A percentile compares a stretch with the other conserved stretches of the same genome.
Conservation (phyloP, 1,284 basidiomycete species). For the Somion occarium region DNA sequence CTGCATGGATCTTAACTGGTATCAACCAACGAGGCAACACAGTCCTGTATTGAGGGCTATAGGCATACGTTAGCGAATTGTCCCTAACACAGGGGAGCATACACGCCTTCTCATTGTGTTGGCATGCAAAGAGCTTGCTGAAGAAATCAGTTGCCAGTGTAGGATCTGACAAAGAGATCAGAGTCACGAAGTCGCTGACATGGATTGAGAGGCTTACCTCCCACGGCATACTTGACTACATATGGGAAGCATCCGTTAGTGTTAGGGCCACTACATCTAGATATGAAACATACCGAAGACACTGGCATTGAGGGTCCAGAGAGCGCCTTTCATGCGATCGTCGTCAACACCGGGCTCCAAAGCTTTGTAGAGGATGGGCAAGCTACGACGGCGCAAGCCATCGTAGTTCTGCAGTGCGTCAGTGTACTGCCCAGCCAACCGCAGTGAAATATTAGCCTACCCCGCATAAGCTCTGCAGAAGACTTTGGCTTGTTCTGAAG, state of each 20-base stretch:
- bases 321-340: constrained; percentile 88
- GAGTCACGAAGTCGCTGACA: neutral
- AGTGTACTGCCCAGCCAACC: neutral
- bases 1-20: constrained; percentile 39
- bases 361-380: constrained; percentile 65
- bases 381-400: constrained; percentile 63
- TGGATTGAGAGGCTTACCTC: constrained; percentile 36
- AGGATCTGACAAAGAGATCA: constrained; percentile 30
- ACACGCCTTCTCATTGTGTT: constrained; percentile 63
- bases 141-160: constrained; percentile 46
- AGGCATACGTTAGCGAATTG: too few species aligned
- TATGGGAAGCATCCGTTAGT: constrained; percentile 1
- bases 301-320: constrained; percentile 76
- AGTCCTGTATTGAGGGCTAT: constrained; percentile 66
- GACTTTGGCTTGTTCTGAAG: constrained; percentile 51
- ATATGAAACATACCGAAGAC: constrained; percentile 42
- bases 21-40: constrained; percentile 55
- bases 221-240: constrained; percentile 52
- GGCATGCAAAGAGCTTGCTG: constrained; percentile 52
- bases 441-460: constrained; percentile 32
- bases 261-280: neutral
- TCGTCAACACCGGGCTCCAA: constrained; percentile 75
- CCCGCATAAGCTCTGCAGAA: constrained; percentile 53
- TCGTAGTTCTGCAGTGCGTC: constrained; percentile 58
- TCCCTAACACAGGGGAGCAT: too few species aligned